Evolutionary conservation across 2,329 filamentous ascomycete species (phyloP).

Genomic region (Aureobasidium leucospermi): DNA sequence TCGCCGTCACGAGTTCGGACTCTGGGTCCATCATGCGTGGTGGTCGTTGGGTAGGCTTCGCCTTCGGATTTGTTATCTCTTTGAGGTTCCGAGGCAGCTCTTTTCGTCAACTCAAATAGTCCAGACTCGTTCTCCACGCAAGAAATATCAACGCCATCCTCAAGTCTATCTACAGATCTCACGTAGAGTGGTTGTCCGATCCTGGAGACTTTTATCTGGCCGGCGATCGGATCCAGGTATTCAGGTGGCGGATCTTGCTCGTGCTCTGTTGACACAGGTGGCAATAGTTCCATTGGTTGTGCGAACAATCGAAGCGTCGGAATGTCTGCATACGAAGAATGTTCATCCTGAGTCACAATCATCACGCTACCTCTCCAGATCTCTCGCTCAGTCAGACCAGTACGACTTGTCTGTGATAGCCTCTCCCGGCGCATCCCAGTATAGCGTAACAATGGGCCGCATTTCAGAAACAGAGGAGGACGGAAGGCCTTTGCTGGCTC

Average conservation of each 20-base stretch:
- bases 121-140: constrained; percentile 72
- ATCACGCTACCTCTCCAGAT: constrained; percentile 91
- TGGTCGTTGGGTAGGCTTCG: constrained; percentile 4
- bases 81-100: constrained; percentile 22
- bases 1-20: constrained; percentile 64
- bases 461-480: constrained; percentile 77
- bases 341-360: constrained; percentile 84
- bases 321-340: constrained; percentile 71
- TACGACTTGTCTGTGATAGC: constrained; percentile 20
- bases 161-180: constrained; percentile 77
- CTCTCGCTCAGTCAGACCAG: constrained; percentile 53
- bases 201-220: constrained; percentile 76
- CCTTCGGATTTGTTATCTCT: constrained; percentile 20
- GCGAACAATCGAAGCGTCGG: constrained; percentile 79
- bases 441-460: constrained; percentile 83
- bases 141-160: constrained; percentile 72
- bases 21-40: constrained; percentile 37
- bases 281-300: constrained; percentile 75
- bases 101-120: constrained; percentile 57
- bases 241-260: constrained; percentile 59
- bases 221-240: constrained; percentile 83
- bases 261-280: constrained; percentile 65
- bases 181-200: constrained; percentile 83
- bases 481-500: constrained; percentile 65
- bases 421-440: constrained; percentile 67